Conservation (phyloP, 2,329 filamentous ascomycete genomes). For the Botryotinia calthae region DNA sequence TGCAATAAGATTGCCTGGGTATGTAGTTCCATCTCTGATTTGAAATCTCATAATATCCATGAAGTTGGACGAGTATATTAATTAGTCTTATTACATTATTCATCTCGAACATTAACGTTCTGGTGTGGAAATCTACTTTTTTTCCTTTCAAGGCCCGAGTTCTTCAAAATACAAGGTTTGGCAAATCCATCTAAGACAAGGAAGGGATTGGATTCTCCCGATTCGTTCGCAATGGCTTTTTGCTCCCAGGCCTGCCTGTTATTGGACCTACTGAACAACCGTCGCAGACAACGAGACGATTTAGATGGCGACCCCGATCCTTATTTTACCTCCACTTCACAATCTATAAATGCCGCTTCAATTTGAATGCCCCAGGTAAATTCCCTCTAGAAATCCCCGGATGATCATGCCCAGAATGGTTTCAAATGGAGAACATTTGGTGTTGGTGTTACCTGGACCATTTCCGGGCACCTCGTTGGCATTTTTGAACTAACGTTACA, state of each 20-base stretch:
- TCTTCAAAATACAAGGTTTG: conserved; percentile 14
- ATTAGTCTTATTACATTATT: background rate
- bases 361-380: background rate
- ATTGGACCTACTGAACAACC: conserved; percentile 12
- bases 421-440: conserved; percentile 4
- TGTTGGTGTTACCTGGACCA: background rate
- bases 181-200: conserved; percentile 4
- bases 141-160: conserved; percentile 3
- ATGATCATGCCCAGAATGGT: conserved; percentile 5
- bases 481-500: conserved; percentile 13
- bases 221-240: conserved; percentile 13
- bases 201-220: conserved; percentile 11
- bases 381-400: background rate
- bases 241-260: conserved; percentile 5
- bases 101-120: background rate
- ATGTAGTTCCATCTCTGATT: background rate
- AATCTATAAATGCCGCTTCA: conserved; percentile 1
- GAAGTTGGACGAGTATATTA: background rate
- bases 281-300: background rate
- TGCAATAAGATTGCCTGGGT: background rate
- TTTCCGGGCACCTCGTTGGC: conserved; percentile 15
- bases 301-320: conserved; percentile 5
- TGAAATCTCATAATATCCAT: background rate
- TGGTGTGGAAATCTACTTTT: background rate
- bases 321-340: background rate